Evolutionary conservation across 352 stramenopile species (phyloP), one percentile per base, ranked within the genome.

Genomic region (Phytophthora nicotianae): DNA sequence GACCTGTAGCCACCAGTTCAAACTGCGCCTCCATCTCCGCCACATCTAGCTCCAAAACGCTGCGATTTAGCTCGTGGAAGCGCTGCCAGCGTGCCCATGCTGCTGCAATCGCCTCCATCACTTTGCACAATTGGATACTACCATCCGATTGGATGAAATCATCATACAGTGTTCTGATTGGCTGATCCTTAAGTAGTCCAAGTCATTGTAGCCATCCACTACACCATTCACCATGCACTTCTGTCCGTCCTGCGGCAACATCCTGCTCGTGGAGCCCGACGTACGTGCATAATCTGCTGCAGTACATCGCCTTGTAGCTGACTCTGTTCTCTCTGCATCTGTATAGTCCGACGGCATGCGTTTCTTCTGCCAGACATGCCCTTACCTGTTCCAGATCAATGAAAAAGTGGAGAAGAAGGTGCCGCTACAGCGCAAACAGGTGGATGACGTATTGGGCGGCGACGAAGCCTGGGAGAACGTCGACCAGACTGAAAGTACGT

Each of bases 381-480:
- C 88, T 16, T 96, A 96, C 64, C 65, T 96, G 65, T 95, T 90
- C 70, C 83, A 95, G 66, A 94, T 96, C 65, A 81, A 88, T 50
- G 81, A 91, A 13, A 92, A 93, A 66, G 84, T 95, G 17, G 83
- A 94, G 73, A 96, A 96, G 77, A 95, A 91, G 49, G 85, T 96
- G 56, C 83, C 86, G 21, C 67, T 98, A 38, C 93, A 98, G 68
- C 87, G 94, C 55, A 99, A 99, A 78, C 89, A 98, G 64, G 97
- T 99, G 23, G 97, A 99, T 77, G 97, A 99, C 79, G 97, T 99
- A 53, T 82, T 99, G 21, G 97, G 98, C 42, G 98, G 97, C 24
- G 94, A 96, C 24, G 90, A 97, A 58, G 97, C 97, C 5, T 99
- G 97, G 98, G 94, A 99, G 67, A 99, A 99, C 75, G 97, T 99